Evolutionary conservation across 2,329 filamentous ascomycete genomes (phyloP).

Genomic region (Mollisiaceae sp.): DNA sequence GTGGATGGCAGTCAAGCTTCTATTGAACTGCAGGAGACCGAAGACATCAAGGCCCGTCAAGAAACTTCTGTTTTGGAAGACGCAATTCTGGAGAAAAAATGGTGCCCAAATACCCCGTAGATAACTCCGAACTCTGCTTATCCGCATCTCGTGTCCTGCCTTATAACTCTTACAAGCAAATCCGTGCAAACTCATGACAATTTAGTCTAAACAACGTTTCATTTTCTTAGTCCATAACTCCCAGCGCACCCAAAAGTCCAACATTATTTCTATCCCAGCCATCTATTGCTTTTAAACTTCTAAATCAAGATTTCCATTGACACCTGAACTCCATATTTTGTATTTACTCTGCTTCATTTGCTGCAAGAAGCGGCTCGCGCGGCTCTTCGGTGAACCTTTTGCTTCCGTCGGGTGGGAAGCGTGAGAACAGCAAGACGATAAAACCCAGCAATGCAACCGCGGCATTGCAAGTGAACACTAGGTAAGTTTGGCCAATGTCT

Average conservation of each 20-base stretch:
- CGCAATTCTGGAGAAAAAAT: no score
- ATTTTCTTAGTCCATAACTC: neutral
- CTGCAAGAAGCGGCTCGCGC: neutral
- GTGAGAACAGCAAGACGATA: slow-evolving; percentile 49
- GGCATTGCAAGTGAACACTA: slow-evolving; percentile 72
- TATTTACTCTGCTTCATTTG: neutral
- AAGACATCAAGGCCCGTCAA: no score
- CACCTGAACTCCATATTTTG: neutral
- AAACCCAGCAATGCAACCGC: slow-evolving; percentile 60
- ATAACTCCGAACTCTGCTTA: no score
- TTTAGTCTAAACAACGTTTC: neutral
- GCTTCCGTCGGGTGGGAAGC: slow-evolving; percentile 51
- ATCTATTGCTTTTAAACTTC: neutral
- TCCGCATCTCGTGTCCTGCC: no score
- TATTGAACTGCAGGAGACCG: no score
- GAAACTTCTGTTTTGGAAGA: no score
- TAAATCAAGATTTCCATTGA: neutral
- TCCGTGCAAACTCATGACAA: no score
- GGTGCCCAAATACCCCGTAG: no score
- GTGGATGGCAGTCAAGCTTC: no score
- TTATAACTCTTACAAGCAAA: no score
- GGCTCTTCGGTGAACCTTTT: slow-evolving; percentile 8
- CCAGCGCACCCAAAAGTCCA: neutral
- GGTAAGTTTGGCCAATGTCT: slow-evolving; percentile 59
- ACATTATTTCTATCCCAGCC: neutral